These are phyloP conservation scores for Leccinum incarnatum DNA, from an alignment of 768 basidiomycete genomes.

Conservation along the genomic window DNA sequence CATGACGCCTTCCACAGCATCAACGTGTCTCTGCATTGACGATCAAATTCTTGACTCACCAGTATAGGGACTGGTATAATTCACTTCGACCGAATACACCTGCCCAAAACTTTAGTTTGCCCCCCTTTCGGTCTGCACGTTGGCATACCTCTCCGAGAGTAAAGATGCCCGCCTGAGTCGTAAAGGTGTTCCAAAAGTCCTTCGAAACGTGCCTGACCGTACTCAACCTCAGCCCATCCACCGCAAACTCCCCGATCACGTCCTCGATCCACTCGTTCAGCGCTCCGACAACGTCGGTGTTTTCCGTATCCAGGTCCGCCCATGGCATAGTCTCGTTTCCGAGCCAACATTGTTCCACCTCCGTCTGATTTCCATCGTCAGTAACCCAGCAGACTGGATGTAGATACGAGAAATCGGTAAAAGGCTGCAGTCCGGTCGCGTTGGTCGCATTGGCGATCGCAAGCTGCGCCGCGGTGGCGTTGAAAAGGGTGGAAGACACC, in stretches of 20 bases:
- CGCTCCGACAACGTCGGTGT: slow-evolving; percentile 39
- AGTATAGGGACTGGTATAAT: slow-evolving; percentile 41
- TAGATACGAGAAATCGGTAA: slow-evolving; percentile 36
- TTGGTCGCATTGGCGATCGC: slow-evolving; percentile 16
- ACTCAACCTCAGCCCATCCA: slow-evolving; percentile 59
- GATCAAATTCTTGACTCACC: slow-evolving; percentile 26
- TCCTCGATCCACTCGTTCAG: slow-evolving; percentile 48
- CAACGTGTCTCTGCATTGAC: not conserved
- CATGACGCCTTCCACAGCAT: slow-evolving; percentile 35
- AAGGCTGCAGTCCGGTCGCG: slow-evolving; percentile 27
- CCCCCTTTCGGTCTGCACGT: slow-evolving; percentile 29
- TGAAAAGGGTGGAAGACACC: slow-evolving; percentile 35
- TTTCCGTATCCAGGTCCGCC: slow-evolving; percentile 57
- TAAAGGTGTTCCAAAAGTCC: slow-evolving; percentile 55
- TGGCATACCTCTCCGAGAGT: slow-evolving; percentile 48
- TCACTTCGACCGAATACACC: slow-evolving; percentile 42
- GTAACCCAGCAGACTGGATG: slow-evolving; percentile 41
- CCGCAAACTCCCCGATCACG: slow-evolving; percentile 44
- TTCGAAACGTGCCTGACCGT: slow-evolving; percentile 56
- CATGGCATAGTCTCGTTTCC: slow-evolving; percentile 53
- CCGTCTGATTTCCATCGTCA: slow-evolving; percentile 45
- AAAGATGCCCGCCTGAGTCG: slow-evolving; percentile 46
- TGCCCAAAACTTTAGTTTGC: slow-evolving; percentile 10
- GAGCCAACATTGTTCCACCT: slow-evolving; percentile 59
- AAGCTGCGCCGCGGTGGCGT: slow-evolving; percentile 23